Evolutionary conservation across 148 eudicot species (phyloP).

Genomic region (Rhododendron griersonianum): DNA sequence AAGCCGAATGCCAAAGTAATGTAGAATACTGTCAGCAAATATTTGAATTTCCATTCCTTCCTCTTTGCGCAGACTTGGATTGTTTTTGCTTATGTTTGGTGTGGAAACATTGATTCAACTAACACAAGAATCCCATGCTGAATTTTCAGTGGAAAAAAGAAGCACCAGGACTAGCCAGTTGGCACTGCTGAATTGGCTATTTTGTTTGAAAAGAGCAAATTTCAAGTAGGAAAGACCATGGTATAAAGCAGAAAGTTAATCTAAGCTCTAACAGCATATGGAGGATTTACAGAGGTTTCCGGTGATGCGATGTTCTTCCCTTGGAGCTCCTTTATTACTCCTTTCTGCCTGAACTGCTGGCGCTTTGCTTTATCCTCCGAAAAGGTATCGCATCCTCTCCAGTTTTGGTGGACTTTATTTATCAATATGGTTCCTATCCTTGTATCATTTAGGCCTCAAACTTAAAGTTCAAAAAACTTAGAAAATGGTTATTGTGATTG

Average conservation of each 20-base stretch:
- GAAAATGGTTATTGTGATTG: background rate
- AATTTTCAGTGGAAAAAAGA: background rate
- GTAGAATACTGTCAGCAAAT: background rate
- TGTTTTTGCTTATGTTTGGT: background rate
- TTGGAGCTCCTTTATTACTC: constrained; percentile 4
- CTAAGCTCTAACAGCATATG: background rate
- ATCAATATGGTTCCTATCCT: background rate
- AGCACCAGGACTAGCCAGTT: background rate
- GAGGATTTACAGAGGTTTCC: background rate
- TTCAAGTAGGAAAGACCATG: background rate
- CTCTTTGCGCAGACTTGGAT: background rate
- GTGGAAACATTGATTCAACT: background rate
- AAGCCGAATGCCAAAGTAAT: background rate
- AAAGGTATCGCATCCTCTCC: background rate
- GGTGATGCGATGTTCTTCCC: background rate
- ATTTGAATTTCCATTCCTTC: background rate
- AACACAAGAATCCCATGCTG: background rate
- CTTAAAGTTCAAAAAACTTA: background rate
- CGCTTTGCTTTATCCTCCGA: background rate
- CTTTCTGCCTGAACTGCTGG: constrained; percentile 7
- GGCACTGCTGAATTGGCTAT: background rate
- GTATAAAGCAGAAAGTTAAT: background rate
- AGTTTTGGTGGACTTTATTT: background rate
- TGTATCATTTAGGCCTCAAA: background rate
- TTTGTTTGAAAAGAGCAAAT: background rate